Percentiles rank a stretch among this genome's conserved stretches.
phyloP scores from a whole-genome alignment of 305 asterid species.

The Fraxinus nigra region DNA sequence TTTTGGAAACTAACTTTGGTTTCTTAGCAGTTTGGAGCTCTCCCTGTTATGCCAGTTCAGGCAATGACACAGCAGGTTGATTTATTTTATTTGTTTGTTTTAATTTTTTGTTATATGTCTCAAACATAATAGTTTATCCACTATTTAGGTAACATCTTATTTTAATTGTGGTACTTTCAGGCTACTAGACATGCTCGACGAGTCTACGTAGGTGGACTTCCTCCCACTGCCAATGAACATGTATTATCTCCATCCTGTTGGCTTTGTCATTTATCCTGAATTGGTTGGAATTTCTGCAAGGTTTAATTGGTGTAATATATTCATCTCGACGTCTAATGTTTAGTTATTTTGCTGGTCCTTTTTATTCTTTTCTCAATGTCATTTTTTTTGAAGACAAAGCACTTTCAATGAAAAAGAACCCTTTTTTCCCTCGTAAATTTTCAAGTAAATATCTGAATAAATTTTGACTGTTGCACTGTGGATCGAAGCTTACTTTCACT shows the following conservation, averaged over 20 bases:
- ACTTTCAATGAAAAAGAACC: background rate
- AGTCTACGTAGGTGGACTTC: slow-evolving; percentile 96
- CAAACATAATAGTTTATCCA: background rate
- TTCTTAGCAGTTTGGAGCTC: slow-evolving; percentile 65
- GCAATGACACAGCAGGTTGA: slow-evolving; percentile 98
- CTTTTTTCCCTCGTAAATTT: background rate
- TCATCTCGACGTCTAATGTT: background rate
- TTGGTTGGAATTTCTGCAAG: background rate
- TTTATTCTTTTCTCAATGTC: background rate
- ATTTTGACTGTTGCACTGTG: background rate
- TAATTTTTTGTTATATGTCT: background rate
- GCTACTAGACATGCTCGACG: slow-evolving; percentile 97
- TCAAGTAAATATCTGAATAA: background rate
- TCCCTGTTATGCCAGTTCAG: slow-evolving; percentile 82
- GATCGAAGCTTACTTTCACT: background rate
- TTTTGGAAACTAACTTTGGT: slow-evolving; percentile 1
- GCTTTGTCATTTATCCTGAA: background rate
- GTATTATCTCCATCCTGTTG: slow-evolving; percentile 29
- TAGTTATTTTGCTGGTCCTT: background rate
- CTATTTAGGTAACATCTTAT: background rate
- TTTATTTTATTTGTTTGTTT: slow-evolving; percentile 1
- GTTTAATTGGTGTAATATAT: background rate
- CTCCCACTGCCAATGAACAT: slow-evolving; percentile 94
- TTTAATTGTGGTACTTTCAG: slow-evolving; percentile 41
- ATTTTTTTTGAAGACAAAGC: background rate